A percentile compares a stretch with the other conserved stretches of the same genome.
Evolutionary conservation across 805 yeast species (phyloP).

Genomic region (Jamesozyma spencerorum): DNA sequence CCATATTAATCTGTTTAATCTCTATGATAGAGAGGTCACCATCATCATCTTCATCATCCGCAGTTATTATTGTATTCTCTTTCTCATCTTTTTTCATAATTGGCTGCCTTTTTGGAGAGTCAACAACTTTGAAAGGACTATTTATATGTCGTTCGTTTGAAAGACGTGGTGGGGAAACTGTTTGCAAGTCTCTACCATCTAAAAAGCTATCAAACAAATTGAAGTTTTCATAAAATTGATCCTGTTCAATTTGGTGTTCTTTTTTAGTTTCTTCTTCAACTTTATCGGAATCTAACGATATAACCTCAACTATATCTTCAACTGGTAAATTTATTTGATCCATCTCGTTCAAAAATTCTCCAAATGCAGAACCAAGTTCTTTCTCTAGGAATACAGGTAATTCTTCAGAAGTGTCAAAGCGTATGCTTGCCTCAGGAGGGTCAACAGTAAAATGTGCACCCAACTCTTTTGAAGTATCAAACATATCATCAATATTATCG

Average conservation of each 20-base stretch:
- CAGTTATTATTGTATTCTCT: background rate
- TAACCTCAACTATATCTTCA: background rate
- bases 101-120: background rate
- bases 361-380: conserved; percentile 13
- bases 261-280: background rate
- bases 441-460: background rate
- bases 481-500: background rate
- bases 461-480: background rate
- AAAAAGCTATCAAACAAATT: background rate
- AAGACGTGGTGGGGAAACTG: background rate
- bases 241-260: background rate
- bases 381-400: conserved; percentile 4
- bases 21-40: background rate
- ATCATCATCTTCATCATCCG: background rate
- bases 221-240: background rate
- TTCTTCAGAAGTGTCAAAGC: conserved; percentile 6
- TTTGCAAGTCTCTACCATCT: background rate
- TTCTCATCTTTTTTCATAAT: background rate
- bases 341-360: conserved; percentile 8
- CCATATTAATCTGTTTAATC: no score
- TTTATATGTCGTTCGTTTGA: conserved; percentile 9
- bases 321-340: conserved; percentile 7
- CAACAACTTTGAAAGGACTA: conserved; percentile 21
- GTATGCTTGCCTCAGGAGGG: no score
- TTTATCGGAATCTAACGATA: background rate